Base-by-base conservation (phyloP, 2,329 filamentous ascomycete species). In the Alternaria sp. region DNA sequence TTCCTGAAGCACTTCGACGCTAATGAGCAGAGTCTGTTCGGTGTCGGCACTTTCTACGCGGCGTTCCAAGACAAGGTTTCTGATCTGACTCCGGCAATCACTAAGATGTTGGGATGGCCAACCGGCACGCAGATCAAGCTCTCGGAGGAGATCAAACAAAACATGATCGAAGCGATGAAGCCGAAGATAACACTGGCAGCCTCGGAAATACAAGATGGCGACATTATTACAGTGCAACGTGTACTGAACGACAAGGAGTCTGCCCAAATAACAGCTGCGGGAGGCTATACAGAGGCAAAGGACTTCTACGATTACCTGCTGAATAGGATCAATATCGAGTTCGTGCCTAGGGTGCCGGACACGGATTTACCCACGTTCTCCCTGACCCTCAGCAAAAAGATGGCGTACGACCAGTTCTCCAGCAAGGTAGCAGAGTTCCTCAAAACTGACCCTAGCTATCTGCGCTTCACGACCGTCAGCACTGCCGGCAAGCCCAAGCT, bases 81-180 rank as follows among this genome's bases (percentile, higher is more conserved):
- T 58, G 95, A 99, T 49, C 81, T 98, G 28, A 86, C 90, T 4
- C 87, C 91, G 1, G 80, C 86, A 29, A 97, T 99, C 59, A 80
- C 90, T 57, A 87, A 90, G 69, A 86, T 89, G 73, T 95, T 98
- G 92, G 85, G 87, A 11, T 98, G 95, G 94, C 86, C 90, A 24
- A 85, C 90, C 1, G 92, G 90, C 63, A 85, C 90, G 4, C 82
- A 86, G 3, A 85, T 90, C 60, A 84, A 85, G 68, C 85, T 99
- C 23, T 98, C 89, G 80, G 95, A 99, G 84, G 95, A 99, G 81
- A 98, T 99, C 79, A 99, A 98, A 79, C 93, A 93, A 51, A 91
- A 88, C 60, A 98, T 98, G 93, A 97, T 99, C 66, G 96, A 99
- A 74, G 85, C 86, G 6, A 90, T 99, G 82, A 98, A 97, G 79